Base-by-base conservation (phyloP, 1,284 basidiomycete genomes). In the Xanthoconium separans region DNA sequence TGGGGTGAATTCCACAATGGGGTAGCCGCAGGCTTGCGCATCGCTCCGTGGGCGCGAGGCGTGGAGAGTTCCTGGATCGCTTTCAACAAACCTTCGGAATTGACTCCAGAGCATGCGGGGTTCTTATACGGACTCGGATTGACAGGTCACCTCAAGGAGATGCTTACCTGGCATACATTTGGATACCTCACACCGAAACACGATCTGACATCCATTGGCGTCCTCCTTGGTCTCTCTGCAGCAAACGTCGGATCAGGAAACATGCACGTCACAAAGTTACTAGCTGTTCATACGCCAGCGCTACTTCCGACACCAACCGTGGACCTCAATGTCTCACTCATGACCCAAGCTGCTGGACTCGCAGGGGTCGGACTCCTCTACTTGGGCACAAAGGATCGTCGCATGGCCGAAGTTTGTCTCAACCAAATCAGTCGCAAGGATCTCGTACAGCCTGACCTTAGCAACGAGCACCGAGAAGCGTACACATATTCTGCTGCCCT, bases 1-100 rank as follows among this genome's bases (percentile, higher is more conserved):
- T 99, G 96, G 97, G 94, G 94, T 16, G 91, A 95, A 57, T 99
- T 99, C 71, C 95, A 99, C 73, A 96, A 97, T 58, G 97, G 97
- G 16, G 95, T 97, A 0, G 92, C 95, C 2, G 90, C 93, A 2
- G 96, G 90, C 2, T 73, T 99, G 53, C 85, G 91, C 6, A 85
- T 95, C 49, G 85, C 89, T 0, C 84, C 89, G 0, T 81, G 85
- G n/a, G 82, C 87, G n/a, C 75, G 78, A 50, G 84, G 85, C 18
- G 82, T 95, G 40, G 91, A 94, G 65, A 92, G 89, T 57, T 93
- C 93, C 0, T 96, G 95, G 87, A 94, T 97, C 63, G 87, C 92
- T 18, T 95, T 93, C 77, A 95, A 96, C 71, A 89, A 89, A 59
- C 94, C 95, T 0, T 79, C 83, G 0, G 89, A 93, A 50, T 78